Conservation (phyloP, 306 rosid species). For the Malus sieversii region DNA sequence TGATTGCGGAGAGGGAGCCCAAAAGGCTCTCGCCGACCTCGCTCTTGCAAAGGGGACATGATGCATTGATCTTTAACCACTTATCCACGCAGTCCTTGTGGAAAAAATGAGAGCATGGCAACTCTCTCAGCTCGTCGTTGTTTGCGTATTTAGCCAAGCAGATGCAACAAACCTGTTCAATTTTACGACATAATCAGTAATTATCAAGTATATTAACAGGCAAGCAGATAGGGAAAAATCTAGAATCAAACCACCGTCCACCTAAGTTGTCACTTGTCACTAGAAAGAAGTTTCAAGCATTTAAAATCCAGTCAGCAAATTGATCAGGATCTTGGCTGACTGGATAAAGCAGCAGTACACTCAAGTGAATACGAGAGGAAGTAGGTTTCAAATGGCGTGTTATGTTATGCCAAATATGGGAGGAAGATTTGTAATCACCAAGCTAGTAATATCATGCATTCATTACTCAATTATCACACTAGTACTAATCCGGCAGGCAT, state of each 20-base stretch:
- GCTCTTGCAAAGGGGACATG: constrained; percentile 88
- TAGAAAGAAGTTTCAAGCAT: neutral
- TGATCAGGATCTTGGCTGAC: neutral
- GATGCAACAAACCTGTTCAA: constrained; percentile 83
- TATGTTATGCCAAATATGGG: neutral
- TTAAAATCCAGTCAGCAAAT: neutral
- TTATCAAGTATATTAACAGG: neutral
- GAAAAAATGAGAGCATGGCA: constrained; percentile 88
- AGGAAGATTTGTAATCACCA: neutral
- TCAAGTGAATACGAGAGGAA: neutral
- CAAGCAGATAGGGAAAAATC: neutral
- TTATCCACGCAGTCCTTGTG: constrained; percentile 94
- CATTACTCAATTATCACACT: neutral
- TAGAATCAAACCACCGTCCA: neutral
- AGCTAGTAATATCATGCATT: neutral
- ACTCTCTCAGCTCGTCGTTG: constrained; percentile 80
- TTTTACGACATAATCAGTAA: constrained; percentile 5
- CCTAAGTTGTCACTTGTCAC: neutral
- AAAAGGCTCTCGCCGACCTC: constrained; percentile 53
- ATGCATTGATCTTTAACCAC: constrained; percentile 88
- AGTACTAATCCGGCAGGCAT: neutral
- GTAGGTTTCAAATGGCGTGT: neutral
- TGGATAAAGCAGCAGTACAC: neutral
- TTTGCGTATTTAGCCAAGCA: constrained; percentile 80
- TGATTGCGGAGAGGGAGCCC: constrained; percentile 33